Percentiles rank a stretch among this genome's conserved stretches.
Evolutionary conservation across 495 filamentous ascomycete species (phyloP).

Genomic region (Pseudevernia furfuracea): DNA sequence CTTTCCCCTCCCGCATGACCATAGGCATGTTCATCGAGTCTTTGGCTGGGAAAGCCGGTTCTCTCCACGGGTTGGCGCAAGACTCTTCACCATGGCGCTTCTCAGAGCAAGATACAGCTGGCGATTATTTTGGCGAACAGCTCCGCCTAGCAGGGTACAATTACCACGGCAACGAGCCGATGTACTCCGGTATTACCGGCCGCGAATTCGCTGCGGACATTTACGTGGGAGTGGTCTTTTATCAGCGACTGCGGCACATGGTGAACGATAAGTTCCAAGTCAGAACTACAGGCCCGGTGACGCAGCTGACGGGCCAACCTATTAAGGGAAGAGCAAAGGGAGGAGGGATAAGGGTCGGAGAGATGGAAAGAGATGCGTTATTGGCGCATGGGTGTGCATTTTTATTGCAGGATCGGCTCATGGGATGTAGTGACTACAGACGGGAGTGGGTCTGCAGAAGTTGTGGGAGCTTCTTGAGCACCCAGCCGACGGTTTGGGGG

Average conservation of each 20-base stretch:
- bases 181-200: conserved; percentile 94
- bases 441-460: conserved; percentile 77
- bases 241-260: conserved; percentile 97
- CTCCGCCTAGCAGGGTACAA: conserved; percentile 92
- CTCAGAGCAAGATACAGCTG: conserved; percentile 83
- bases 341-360: conserved; percentile 95
- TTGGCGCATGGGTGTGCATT: conserved; percentile 93
- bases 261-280: conserved; percentile 99
- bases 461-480: conserved; percentile 83
- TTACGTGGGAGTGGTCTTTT: conserved; percentile 94
- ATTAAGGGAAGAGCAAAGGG: conserved; percentile 94
- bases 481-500: conserved; percentile 59
- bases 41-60: conserved; percentile 87
- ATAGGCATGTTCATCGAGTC: conserved; percentile 99
- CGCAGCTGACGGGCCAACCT: conserved; percentile 82
- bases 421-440: conserved; percentile 92
- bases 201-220: conserved; percentile 92
- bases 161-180: conserved; percentile 95
- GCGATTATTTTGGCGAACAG: conserved; percentile 93
- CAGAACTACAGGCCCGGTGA: conserved; percentile 86
- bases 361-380: conserved; percentile 96
- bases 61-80: conserved; percentile 88
- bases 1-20: conserved; percentile 99
- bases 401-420: conserved; percentile 85
- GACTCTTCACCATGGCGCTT: conserved; percentile 93